Evolutionary conservation across 2,329 filamentous ascomycete species (phyloP).

Genomic region (Endoconidiophora polonica): DNA sequence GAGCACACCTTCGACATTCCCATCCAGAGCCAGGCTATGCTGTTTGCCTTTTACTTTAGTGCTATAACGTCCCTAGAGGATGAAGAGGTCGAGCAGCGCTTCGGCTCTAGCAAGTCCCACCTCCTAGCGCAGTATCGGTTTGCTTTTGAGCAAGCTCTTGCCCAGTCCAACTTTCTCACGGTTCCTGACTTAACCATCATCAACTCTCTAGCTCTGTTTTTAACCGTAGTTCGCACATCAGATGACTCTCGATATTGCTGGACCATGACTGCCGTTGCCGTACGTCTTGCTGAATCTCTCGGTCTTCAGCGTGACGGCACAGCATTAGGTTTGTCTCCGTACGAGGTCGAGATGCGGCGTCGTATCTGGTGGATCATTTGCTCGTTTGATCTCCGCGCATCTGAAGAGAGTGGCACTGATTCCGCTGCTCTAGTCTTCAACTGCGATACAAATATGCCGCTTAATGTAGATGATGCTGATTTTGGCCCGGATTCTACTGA

Average conservation of each 20-base stretch:
- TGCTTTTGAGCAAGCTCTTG: conserved; percentile 39
- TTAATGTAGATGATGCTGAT: conserved; percentile 34
- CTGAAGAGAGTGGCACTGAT: conserved; percentile 36
- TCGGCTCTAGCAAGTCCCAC: conserved; percentile 28
- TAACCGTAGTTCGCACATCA: conserved; percentile 30
- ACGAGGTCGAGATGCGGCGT: conserved; percentile 43
- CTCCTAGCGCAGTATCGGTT: conserved; percentile 32
- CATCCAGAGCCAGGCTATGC: conserved; percentile 40
- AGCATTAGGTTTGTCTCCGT: conserved; percentile 34
- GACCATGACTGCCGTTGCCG: conserved; percentile 39
- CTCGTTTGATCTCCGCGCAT: conserved; percentile 36
- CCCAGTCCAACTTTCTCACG: conserved; percentile 40
- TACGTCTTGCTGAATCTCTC: conserved; percentile 42
- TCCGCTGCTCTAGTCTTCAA: conserved; percentile 18
- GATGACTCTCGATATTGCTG: conserved; percentile 39
- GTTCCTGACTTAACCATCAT: conserved; percentile 39
- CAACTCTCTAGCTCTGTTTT: conserved; percentile 41
- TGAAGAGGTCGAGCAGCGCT: conserved; percentile 35
- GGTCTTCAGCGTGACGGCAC: conserved; percentile 42
- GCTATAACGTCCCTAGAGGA: conserved; percentile 42
- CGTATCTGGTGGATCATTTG: conserved; percentile 46
- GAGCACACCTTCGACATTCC: conserved; percentile 33
- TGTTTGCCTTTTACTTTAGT: conserved; percentile 46
- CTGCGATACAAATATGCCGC: conserved; percentile 32
- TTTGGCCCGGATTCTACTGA: conserved; percentile 30